Conservation (phyloP, 805 yeast genomes). For the Debaryomyces prosopidis region DNA sequence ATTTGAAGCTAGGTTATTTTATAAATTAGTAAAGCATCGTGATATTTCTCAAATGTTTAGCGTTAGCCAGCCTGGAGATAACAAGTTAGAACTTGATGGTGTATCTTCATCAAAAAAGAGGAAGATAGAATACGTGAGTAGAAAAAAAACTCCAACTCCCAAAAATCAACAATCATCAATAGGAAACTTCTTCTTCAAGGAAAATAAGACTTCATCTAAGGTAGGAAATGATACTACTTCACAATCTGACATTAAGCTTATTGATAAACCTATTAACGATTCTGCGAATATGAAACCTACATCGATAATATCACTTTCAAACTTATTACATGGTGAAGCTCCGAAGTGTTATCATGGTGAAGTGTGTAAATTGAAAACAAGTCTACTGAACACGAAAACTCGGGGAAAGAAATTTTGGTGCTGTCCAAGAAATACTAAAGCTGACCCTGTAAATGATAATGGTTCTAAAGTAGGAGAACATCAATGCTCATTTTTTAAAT, state of each 20-base stretch:
- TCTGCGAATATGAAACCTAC: neutral
- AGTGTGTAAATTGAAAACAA: slow-evolving; percentile 27
- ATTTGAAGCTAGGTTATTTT: slow-evolving; percentile 56
- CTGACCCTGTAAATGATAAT: neutral
- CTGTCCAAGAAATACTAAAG: slow-evolving; percentile 15
- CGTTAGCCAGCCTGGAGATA: neutral
- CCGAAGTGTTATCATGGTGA: slow-evolving; percentile 29
- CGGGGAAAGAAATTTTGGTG: slow-evolving; percentile 36
- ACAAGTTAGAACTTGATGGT: slow-evolving; percentile 4
- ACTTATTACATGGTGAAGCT: slow-evolving; percentile 20
- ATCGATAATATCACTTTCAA: slow-evolving; percentile 11
- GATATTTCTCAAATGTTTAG: slow-evolving; percentile 36
- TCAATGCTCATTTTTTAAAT: slow-evolving; percentile 17
- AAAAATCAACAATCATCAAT: slow-evolving; percentile 21
- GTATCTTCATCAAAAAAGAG: slow-evolving; percentile 6
- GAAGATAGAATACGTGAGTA: slow-evolving; percentile 16
- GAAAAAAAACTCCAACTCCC: slow-evolving; percentile 13
- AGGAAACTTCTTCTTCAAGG: slow-evolving; percentile 20
- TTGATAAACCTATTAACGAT: neutral
- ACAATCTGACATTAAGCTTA: neutral
- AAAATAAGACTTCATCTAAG: neutral
- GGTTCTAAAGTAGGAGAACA: slow-evolving; percentile 12
- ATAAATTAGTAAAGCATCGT: slow-evolving; percentile 33
- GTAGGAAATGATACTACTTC: neutral
- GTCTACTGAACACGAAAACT: slow-evolving; percentile 20